These are phyloP conservation scores for Entophlyctis luteolus DNA, from an alignment of 192 early-diverging fungal genomes.

Conservation along the genomic window DNA sequence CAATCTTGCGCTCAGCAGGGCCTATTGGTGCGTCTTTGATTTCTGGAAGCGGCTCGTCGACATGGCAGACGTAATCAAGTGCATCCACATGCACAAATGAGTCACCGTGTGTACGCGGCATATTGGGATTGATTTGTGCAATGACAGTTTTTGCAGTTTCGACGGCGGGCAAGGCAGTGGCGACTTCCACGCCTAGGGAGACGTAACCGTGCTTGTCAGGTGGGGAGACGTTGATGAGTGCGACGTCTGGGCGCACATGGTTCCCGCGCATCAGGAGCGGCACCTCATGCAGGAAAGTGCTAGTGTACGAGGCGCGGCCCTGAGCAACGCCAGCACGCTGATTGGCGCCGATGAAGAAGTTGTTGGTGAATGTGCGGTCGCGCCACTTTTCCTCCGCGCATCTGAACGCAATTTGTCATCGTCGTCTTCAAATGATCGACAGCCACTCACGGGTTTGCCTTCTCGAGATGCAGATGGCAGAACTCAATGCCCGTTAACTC, in stretches of 20 bases:
- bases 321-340: conserved; percentile 32
- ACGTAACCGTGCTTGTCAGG: conserved; percentile 49
- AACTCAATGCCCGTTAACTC: conserved; percentile 39
- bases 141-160: conserved; percentile 41
- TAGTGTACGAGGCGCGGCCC: conserved; percentile 39
- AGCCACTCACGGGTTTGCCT: conserved; percentile 35
- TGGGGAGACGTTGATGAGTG: conserved; percentile 47
- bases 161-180: conserved; percentile 36
- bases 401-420: background rate
- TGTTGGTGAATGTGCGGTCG: conserved; percentile 40
- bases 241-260: conserved; percentile 40
- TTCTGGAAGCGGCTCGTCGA: conserved; percentile 34
- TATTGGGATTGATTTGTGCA: conserved; percentile 47
- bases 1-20: conserved; percentile 43
- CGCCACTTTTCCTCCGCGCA: background rate
- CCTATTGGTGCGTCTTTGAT: background rate
- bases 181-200: conserved; percentile 46
- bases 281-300: conserved; percentile 40
- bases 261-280: conserved; percentile 32
- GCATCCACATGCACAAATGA: conserved; percentile 42
- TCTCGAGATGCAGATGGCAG: conserved; percentile 43
- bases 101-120: conserved; percentile 41
- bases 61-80: conserved; percentile 44
- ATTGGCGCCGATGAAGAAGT: conserved; percentile 47
- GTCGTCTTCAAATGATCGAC: background rate